These are phyloP conservation scores for Rubus idaeus DNA, from an alignment of 306 rosid species.

Conservation along the genomic window DNA sequence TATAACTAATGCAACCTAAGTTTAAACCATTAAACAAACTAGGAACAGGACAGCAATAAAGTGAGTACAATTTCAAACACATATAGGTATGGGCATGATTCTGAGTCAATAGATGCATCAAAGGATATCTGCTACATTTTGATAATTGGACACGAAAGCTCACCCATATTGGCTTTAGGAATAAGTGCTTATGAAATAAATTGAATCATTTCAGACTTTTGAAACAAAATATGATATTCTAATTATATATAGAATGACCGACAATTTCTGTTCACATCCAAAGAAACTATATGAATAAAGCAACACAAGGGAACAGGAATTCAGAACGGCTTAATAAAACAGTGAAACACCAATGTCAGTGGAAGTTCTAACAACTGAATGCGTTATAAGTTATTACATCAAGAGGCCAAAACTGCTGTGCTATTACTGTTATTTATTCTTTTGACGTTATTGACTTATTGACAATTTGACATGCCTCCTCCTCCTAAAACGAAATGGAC, in stretches of 20 bases:
- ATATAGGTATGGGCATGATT: not conserved
- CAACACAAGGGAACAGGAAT: not conserved
- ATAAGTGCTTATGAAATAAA: not conserved
- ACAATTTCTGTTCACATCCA: no score
- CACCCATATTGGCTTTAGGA: not conserved
- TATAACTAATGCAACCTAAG: not conserved
- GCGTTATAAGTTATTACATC: not conserved
- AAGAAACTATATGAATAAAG: no score
- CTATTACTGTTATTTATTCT: no score
- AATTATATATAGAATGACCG: not conserved
- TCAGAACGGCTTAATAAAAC: not conserved
- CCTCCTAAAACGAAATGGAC: no score
- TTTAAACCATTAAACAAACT: not conserved
- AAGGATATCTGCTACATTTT: not conserved
- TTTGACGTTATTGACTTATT: not conserved
- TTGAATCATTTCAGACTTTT: not conserved
- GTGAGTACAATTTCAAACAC: not conserved
- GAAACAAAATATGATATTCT: not conserved
- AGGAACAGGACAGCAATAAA: not conserved
- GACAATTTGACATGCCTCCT: no score
- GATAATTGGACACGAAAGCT: not conserved
- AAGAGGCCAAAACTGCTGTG: not conserved
- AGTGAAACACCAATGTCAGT: not conserved
- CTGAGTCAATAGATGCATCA: not conserved
- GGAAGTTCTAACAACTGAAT: not conserved